Evolutionary conservation across 1,284 basidiomycete species (phyloP), one percentile per base, ranked within the genome.

Genomic region (Phaffia rhodozyma): DNA sequence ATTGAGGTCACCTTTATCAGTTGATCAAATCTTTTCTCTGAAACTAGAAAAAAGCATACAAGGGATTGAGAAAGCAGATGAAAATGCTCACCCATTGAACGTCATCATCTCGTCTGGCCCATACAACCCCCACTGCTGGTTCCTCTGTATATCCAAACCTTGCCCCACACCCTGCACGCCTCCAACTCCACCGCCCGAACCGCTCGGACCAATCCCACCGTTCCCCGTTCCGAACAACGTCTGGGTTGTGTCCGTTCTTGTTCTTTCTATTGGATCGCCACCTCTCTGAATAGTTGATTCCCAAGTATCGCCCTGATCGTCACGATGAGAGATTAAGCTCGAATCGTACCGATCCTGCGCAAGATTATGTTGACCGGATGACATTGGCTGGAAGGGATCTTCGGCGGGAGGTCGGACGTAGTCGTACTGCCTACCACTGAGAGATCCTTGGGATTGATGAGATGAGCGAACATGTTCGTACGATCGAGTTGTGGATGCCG

Each of bases 41-140:
- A 43, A 43, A 43, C 38, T 43, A 11, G 13, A 43, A 7, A 11
- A 43, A 43, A 16, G 5, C 16, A 7, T 16, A 9, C 18, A 16
- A 4, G 7, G 5, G 5, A 43, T 16, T 11, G 18, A 59, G 47
- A 47, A 27, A 47, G 5, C 20, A 30, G 29, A 18, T 7, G 48
- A 20, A 32, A 47, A n/a, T 27, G 59, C 57, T 34, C 51, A 63
- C 63, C 74, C 74, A 63, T 73, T 70, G 54, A 71, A 75, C 5
- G 76, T 77, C 55, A 72, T 53, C 72, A 77, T 76, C 65, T 77
- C 76, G 52, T 76, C 76, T 43, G 38, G 38, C 2, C 38, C 38
- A 43, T 43, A 43, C 13, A 43, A 43, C 7, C 38, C 38, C 38
- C 38, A 43, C 13, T 43, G 38, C 2, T 43, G 55, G 69, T 69